Conservation (phyloP, 2,329 filamentous ascomycete genomes). For the Penicillium sp. region DNA sequence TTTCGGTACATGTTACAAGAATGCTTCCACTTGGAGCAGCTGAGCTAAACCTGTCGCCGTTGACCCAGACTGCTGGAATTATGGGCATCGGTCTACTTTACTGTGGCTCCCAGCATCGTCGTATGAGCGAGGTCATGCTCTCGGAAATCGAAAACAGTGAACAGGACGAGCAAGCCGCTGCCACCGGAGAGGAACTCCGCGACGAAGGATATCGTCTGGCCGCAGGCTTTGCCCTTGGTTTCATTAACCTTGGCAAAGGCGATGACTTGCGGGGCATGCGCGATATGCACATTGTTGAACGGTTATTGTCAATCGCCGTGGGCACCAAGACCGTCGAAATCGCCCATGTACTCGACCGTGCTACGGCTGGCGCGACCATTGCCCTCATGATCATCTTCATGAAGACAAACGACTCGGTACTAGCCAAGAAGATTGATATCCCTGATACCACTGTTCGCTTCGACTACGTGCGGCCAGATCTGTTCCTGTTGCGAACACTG, state of each 20-base stretch:
- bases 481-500: slow-evolving; percentile 84
- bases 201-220: slow-evolving; percentile 96
- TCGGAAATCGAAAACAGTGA: slow-evolving; percentile 92
- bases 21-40: slow-evolving; percentile 91
- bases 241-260: slow-evolving; percentile 92
- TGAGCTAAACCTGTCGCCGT: slow-evolving; percentile 86
- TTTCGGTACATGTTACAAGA: slow-evolving; percentile 93
- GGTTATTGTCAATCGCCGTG: slow-evolving; percentile 80
- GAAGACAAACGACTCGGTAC: slow-evolving; percentile 85
- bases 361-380: slow-evolving; percentile 88
- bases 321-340: slow-evolving; percentile 87
- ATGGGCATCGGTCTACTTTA: slow-evolving; percentile 97
- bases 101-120: slow-evolving; percentile 89
- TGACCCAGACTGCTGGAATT: slow-evolving; percentile 92
- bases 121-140: slow-evolving; percentile 99
- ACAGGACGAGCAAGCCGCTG: slow-evolving; percentile 65
- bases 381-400: slow-evolving; percentile 91
- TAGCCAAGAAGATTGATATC: slow-evolving; percentile 89
- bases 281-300: slow-evolving; percentile 90
- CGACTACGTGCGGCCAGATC: slow-evolving; percentile 91
- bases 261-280: slow-evolving; percentile 83
- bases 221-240: slow-evolving; percentile 86
- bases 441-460: slow-evolving; percentile 89
- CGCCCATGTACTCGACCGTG: slow-evolving; percentile 89
- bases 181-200: slow-evolving; percentile 71